These are phyloP conservation scores for Brettanomyces nanus DNA, from an alignment of 805 yeast genomes.

Conservation along the genomic window DNA sequence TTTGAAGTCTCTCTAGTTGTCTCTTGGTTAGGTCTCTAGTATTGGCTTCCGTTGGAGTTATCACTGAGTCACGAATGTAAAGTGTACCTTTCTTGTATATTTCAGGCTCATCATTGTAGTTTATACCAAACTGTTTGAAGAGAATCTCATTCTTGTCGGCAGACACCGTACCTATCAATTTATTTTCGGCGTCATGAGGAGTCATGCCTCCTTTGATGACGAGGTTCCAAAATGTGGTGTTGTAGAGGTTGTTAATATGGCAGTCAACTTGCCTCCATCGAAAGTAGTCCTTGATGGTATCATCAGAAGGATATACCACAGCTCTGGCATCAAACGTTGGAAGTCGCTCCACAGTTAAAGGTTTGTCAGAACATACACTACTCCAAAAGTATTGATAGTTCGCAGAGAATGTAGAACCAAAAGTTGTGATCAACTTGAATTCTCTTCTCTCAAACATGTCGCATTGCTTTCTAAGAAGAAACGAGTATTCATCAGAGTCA, in stretches of 20 bases:
- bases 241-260: conserved; percentile 90
- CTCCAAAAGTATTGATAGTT: conserved; percentile 67
- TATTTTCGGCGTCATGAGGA: conserved; percentile 74
- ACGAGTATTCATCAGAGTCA: conserved; percentile 91
- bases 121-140: conserved; percentile 68
- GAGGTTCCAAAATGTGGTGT: conserved; percentile 86
- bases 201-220: conserved; percentile 61
- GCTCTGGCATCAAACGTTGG: conserved; percentile 93
- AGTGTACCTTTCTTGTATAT: conserved; percentile 80
- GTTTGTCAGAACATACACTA: conserved; percentile 43
- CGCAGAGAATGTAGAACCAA: conserved; percentile 76
- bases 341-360: conserved; percentile 34
- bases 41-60: not conserved
- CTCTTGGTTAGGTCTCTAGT: conserved; percentile 25
- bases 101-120: conserved; percentile 87
- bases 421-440: conserved; percentile 69
- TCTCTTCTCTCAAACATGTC: conserved; percentile 75
- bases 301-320: conserved; percentile 66
- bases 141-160: conserved; percentile 85
- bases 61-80: conserved; percentile 39
- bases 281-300: conserved; percentile 67
- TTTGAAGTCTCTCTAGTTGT: conserved; percentile 42
- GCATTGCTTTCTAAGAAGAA: conserved; percentile 59
- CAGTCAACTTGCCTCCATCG: conserved; percentile 96
- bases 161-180: conserved; percentile 68